Percentiles rank a stretch among this genome's conserved stretches.
Conservation (phyloP, 2,329 filamentous ascomycete genomes). For the Xylaria sp. region DNA sequence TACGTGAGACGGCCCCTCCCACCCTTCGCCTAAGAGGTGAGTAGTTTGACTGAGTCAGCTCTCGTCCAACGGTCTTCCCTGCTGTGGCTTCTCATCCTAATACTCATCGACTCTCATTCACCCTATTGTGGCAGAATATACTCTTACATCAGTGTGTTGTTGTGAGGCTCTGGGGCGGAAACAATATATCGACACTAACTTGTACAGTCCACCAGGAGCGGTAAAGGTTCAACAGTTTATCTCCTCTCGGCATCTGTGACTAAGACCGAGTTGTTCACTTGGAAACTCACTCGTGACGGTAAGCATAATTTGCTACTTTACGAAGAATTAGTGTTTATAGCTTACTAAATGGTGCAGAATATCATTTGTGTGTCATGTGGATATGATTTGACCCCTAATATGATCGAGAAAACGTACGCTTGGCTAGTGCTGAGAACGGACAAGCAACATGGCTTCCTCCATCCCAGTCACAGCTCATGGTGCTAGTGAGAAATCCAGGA, state of each 20-base stretch:
- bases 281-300: neutral
- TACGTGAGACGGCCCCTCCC: conserved; percentile 8
- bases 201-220: neutral
- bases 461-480: conserved; percentile 37
- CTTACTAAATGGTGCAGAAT: conserved; percentile 6
- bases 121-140: neutral
- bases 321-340: neutral
- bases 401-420: conserved; percentile 31
- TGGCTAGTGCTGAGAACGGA: conserved; percentile 26
- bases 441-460: conserved; percentile 43
- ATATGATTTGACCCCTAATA: conserved; percentile 31
- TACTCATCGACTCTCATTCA: conserved; percentile 13
- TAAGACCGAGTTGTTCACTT: neutral
- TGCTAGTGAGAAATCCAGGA: conserved; percentile 34
- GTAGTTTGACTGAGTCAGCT: neutral
- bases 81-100: conserved; percentile 7
- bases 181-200: neutral
- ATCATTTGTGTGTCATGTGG: conserved; percentile 26
- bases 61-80: conserved; percentile 3
- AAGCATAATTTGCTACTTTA: conserved; percentile 1
- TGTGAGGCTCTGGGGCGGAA: neutral
- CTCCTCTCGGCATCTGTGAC: neutral
- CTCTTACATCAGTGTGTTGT: neutral
- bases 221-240: neutral
- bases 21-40: neutral